A percentile compares a stretch with the other conserved stretches of the same genome.
Evolutionary conservation across 192 early-diverging fungal species (phyloP).

Genomic region (Spizellomyces punctatus): DNA sequence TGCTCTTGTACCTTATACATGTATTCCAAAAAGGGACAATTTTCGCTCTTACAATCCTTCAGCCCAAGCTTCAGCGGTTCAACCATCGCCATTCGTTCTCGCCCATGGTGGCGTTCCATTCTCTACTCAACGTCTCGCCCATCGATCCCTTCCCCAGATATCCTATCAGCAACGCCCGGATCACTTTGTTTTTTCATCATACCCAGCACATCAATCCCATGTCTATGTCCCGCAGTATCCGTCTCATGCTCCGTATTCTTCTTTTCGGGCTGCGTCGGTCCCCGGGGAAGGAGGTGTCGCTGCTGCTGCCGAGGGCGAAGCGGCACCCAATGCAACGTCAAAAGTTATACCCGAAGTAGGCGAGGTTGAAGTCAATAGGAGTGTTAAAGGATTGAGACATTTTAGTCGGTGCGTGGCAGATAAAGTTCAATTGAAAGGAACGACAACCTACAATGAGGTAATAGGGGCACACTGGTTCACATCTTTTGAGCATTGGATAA

Average conservation of each 20-base stretch:
- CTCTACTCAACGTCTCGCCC: neutral
- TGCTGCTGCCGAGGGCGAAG: constrained; percentile 2
- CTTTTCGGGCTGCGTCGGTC: neutral
- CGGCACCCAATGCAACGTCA: neutral
- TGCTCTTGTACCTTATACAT: neutral
- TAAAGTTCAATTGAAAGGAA: constrained; percentile 58
- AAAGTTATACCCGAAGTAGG: neutral
- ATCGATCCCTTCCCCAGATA: neutral
- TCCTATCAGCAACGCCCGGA: neutral
- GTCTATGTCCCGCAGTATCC: neutral
- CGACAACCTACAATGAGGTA: constrained; percentile 67
- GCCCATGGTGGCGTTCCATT: neutral
- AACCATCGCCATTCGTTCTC: neutral
- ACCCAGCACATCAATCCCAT: neutral
- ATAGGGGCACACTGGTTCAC: neutral
- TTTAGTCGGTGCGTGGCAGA: constrained; percentile 66
- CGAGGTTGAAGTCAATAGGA: neutral
- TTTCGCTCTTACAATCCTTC: neutral
- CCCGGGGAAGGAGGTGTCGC: neutral
- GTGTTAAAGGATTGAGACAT: constrained; percentile 60
- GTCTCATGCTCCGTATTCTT: neutral
- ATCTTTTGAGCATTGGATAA: neutral
- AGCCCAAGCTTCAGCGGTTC: neutral
- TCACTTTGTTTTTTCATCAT: neutral
- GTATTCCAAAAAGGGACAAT: neutral